Percentiles rank a stretch among this genome's conserved stretches.
These are phyloP conservation scores for Podila epicladia DNA, from an alignment of 192 early-diverging fungal species.

Conservation along the genomic window DNA sequence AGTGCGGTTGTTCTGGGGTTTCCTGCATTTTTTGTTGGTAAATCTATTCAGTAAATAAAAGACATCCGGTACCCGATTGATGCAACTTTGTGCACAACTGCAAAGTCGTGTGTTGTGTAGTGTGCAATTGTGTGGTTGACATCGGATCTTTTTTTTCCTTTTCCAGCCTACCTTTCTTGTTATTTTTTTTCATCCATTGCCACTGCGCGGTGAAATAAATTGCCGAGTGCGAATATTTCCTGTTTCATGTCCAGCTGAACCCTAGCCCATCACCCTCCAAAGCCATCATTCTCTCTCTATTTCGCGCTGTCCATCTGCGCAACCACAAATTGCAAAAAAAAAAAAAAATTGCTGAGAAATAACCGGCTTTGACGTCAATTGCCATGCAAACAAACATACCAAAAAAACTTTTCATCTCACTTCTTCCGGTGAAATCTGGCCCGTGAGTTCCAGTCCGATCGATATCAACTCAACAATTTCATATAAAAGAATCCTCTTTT, in stretches of 20 bases:
- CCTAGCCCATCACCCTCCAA: no score
- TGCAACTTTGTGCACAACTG: no score
- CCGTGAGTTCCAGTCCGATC: neutral
- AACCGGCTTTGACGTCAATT: neutral
- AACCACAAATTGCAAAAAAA: neutral
- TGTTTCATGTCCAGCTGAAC: no score
- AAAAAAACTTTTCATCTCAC: no score
- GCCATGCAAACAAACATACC: neutral
- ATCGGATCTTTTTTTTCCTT: conserved; percentile 12
- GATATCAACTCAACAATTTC: neutral
- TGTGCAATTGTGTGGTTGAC: no score
- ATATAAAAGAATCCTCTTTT: neutral
- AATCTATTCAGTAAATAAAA: neutral
- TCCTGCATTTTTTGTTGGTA: neutral
- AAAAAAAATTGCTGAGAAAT: neutral
- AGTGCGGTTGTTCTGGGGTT: no score
- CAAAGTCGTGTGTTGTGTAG: no score
- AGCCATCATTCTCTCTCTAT: neutral
- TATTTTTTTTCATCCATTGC: neutral
- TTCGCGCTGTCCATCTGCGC: neutral
- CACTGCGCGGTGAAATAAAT: neutral
- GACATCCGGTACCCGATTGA: no score
- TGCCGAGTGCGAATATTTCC: no score
- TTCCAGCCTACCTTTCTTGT: neutral
- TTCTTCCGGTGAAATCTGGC: no score